Evolutionary conservation across 208 protist genomes (phyloP).

Genomic region (Leishmania aethiopica): DNA sequence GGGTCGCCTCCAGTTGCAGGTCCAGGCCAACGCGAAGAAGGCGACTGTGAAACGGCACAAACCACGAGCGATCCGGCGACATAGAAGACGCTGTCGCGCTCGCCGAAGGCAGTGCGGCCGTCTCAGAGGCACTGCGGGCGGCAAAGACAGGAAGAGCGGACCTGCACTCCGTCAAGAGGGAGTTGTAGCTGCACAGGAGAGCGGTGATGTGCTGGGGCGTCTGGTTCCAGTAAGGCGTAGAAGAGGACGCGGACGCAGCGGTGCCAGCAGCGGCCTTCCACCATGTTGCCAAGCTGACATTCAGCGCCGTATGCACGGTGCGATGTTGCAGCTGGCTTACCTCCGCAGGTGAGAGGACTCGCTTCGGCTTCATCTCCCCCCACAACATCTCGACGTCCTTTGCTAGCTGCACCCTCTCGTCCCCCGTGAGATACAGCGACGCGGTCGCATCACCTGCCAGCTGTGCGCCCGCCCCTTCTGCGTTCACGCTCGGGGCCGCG

Average conservation of each 20-base stretch:
- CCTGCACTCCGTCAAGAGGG: conserved; percentile 7
- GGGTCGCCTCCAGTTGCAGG: conserved; percentile 17
- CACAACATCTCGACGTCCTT: conserved; percentile 1
- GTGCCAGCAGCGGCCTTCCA: neutral
- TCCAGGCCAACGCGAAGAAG: conserved; percentile 21
- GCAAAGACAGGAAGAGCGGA: neutral
- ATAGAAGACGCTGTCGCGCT: neutral
- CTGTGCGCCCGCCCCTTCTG: neutral
- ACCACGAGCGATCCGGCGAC: conserved; percentile 4
- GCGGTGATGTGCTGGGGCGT: neutral
- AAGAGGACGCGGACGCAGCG: neutral
- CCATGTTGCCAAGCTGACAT: conserved; percentile 15
- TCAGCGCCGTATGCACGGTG: conserved; percentile 11
- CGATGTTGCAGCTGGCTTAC: conserved; percentile 11
- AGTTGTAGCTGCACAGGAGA: conserved; percentile 9
- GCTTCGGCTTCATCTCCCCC: neutral
- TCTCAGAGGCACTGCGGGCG: neutral
- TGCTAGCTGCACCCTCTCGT: conserved; percentile 1
- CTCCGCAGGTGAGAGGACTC: neutral
- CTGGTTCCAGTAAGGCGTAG: neutral
- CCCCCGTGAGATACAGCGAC: neutral
- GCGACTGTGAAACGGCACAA: conserved; percentile 23
- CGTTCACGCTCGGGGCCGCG: neutral
- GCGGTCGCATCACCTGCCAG: neutral
- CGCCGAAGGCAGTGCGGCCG: neutral